Conservation (phyloP, 345 rosid genomes). For the Populus deltoides region DNA sequence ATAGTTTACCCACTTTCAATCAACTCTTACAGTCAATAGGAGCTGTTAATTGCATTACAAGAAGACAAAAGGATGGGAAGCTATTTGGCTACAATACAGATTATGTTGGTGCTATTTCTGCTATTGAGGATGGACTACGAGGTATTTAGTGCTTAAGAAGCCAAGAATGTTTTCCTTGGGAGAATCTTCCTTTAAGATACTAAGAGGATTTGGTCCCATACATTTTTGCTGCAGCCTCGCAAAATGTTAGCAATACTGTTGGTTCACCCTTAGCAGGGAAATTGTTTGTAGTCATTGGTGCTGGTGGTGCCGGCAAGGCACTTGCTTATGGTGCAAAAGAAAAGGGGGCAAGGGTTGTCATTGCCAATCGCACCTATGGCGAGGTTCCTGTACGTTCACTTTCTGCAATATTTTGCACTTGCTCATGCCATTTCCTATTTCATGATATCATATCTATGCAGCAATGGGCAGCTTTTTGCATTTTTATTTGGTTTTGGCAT, state of each 20-base stretch:
- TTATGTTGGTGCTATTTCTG: slow-evolving; percentile 89
- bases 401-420: neutral
- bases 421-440: neutral
- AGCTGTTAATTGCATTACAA: slow-evolving; percentile 85
- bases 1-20: slow-evolving; percentile 23
- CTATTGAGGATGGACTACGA: slow-evolving; percentile 88
- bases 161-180: neutral
- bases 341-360: slow-evolving; percentile 79
- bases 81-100: slow-evolving; percentile 83
- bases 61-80: slow-evolving; percentile 74
- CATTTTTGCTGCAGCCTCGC: slow-evolving; percentile 41
- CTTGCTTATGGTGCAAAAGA: slow-evolving; percentile 93
- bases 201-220: neutral
- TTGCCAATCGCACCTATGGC: slow-evolving; percentile 89
- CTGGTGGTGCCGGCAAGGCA: slow-evolving; percentile 96
- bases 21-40: slow-evolving; percentile 69
- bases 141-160: slow-evolving; percentile 36
- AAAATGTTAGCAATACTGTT: slow-evolving; percentile 23
- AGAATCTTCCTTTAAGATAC: slow-evolving; percentile 7
- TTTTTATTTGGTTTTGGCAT: too few relatives aligned
- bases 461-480: too few relatives aligned
- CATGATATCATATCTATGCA: neutral
- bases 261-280: slow-evolving; percentile 72
- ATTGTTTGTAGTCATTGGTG: slow-evolving; percentile 85
- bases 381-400: slow-evolving; percentile 14